Evolutionary conservation across 2,329 filamentous ascomycete genomes (phyloP).

Genomic region (Incumbomyces lentus): DNA sequence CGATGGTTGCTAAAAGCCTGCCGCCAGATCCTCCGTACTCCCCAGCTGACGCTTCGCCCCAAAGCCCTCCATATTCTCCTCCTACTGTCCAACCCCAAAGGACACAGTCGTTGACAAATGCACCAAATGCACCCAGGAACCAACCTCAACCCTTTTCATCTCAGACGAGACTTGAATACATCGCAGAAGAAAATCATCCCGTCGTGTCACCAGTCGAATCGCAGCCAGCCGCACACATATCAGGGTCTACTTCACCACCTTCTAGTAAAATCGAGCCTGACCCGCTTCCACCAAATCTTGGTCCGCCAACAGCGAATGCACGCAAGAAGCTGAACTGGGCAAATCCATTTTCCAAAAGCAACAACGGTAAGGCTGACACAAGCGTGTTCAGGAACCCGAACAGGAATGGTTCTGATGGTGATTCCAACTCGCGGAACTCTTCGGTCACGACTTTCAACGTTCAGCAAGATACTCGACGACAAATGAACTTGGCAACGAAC

Average conservation of each 20-base stretch:
- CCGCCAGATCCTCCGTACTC: neutral
- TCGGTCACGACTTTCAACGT: neutral
- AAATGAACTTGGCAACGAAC: neutral
- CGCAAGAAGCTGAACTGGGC: constrained; percentile 4
- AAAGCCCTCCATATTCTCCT: neutral
- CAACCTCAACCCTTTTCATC: no score
- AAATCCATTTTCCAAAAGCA: neutral
- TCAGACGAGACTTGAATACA: no score
- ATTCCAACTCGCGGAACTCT: neutral
- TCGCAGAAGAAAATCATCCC: no score
- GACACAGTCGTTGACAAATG: neutral
- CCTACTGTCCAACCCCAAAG: neutral
- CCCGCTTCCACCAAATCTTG: constrained; percentile 1
- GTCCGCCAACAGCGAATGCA: neutral
- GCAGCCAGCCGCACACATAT: no score
- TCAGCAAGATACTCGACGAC: neutral
- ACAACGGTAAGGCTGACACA: neutral
- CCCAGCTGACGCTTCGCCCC: neutral
- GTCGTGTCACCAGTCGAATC: no score
- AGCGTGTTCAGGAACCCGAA: neutral
- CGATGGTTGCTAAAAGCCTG: no score
- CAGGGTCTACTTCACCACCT: no score
- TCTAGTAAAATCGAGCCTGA: constrained; percentile 2
- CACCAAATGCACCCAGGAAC: no score
- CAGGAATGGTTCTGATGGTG: neutral